Base-by-base conservation (phyloP, 495 filamentous ascomycete species). In the Penicillium chermesinum region DNA sequence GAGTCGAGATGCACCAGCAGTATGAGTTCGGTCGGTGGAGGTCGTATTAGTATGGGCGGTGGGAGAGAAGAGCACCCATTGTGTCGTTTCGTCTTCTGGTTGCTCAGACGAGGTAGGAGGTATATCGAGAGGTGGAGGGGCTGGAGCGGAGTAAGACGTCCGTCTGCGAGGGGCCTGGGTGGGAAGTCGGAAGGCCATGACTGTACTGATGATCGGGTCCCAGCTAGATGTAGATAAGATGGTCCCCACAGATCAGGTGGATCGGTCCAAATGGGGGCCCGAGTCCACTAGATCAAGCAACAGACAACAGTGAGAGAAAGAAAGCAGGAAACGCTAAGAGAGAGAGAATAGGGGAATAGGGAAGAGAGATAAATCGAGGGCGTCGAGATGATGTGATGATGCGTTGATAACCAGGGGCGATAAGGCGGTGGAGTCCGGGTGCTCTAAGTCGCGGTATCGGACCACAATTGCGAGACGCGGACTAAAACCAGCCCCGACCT, bases 61-160 rank as follows among this genome's bases (percentile, higher is more conserved):
- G 18, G 90, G 89, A 9, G 89, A 89, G 70, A 98, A 98, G 54
- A 98, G 80, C 37, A 98, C 83, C 94, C 93, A 97, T 81, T 95
- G 91, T 61, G 90, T 83, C 3, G 88, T 81, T 41, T 95, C 86
- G 58, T 85, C 81, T 50, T 65, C 53, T 45, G 60, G 50, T 53
- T 61, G 69, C 17, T 75, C 66, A 3, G 58, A 39, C 4, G 58
- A 48, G 27, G 69, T 59, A 30, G 71, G 61, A 3, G 71, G 70
- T 33, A 62, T 52, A 35, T 69, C 64, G 14, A 72, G 58, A 2
- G 70, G 61, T 15, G 67, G 66, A 12, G 69, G 64, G 46, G 77
- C 74, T 10, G 77, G 63, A 7, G 71, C 52, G n/a, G 74, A 66
- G 59, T 75, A 74, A 21, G 78, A 75, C 20, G 73, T 71, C 56